Base-by-base conservation (phyloP, 1,284 basidiomycete species). In the Heterobasidion parviporum region DNA sequence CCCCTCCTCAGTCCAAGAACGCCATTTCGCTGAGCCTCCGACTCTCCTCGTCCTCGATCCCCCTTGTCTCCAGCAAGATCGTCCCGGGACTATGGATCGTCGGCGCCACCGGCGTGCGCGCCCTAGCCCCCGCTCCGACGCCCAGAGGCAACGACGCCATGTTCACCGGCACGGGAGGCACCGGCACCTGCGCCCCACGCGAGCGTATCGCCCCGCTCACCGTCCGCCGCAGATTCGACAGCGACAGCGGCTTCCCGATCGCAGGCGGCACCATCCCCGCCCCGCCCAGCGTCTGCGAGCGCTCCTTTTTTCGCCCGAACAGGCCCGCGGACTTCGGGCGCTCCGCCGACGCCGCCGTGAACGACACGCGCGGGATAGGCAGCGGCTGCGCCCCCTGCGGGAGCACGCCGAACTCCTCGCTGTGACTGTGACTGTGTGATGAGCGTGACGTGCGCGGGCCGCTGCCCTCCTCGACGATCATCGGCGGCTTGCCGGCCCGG, bases 1-100 rank as follows among this genome's bases (percentile, higher is more conserved):
- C 26, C 26, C 4, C 26, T 26, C 26, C 26, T 18, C 33, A 55
- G 16, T 45, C 41, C 62, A 87, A 68, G 65, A 87, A 88, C 57
- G 84, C 85, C 64, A 87, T 67, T 71, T 87, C 86, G 55, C 81
- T 81, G 71, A 87, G 70, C 65, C 83, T 70, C 65, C 85, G 70
- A 60, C 74, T 78, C 71, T 88, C 85, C 20, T 80, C 82, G 62
- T 88, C 83, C 65, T 80, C 70, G 51, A 88, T 86, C 45, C 68
- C 68, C 52, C 65, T 73, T 54, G 77, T 70, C 68, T 81, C 74
- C 41, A 73, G 56, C 59, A 80, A 56, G 52, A 88, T 83, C 54
- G 72, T 81, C 53, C 75, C 82, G 12, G 71, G 65, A 59, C 69
- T 81, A 63, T 88, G 79, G 60, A 87, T 77, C 45, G 75, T 79